Percentiles rank a stretch among this genome's conserved stretches.
These are phyloP conservation scores for Uronychia binucleata DNA, from an alignment of 73 alveolate species.

Conservation along the genomic window DNA sequence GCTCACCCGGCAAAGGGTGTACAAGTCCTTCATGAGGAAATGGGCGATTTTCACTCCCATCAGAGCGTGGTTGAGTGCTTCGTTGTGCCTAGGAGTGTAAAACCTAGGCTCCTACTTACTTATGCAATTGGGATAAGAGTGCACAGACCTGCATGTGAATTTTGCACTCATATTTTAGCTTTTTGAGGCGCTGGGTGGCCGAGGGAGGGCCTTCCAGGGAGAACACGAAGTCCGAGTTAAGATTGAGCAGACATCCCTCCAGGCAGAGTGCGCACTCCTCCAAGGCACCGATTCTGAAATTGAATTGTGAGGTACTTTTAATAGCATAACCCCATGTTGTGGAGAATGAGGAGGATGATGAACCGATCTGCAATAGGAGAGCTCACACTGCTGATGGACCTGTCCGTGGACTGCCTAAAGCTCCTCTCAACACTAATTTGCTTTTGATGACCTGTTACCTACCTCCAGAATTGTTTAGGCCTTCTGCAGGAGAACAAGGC, in stretches of 20 bases:
- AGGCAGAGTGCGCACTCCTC: conserved; percentile 54
- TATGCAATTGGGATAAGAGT: conserved; percentile 40
- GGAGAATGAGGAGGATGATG: conserved; percentile 60
- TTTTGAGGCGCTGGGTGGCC: conserved; percentile 38
- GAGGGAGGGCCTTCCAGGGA: not conserved
- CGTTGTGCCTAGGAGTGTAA: conserved; percentile 34
- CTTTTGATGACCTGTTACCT: not conserved
- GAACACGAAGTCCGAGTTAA: not conserved
- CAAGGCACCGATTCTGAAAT: conserved; percentile 11
- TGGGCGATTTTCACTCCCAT: conserved; percentile 54
- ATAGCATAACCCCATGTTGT: conserved; percentile 72
- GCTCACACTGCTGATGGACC: not conserved
- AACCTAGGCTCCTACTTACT: not conserved
- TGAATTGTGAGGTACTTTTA: conserved; percentile 16
- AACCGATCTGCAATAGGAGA: conserved; percentile 41
- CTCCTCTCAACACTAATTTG: not conserved
- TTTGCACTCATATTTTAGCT: conserved; percentile 62
- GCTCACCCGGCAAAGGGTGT: not conserved
- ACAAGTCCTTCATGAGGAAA: conserved; percentile 40
- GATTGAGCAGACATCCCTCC: conserved; percentile 55
- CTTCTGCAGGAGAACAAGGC: conserved; percentile 55
- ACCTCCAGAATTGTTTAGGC: conserved; percentile 64
- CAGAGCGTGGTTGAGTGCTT: conserved; percentile 61
- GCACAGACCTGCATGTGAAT: conserved; percentile 70
- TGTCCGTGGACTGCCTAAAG: not conserved